Evolutionary conservation across 495 filamentous ascomycete species (phyloP).

Genomic region (Amphirosellinia nigrospora): DNA sequence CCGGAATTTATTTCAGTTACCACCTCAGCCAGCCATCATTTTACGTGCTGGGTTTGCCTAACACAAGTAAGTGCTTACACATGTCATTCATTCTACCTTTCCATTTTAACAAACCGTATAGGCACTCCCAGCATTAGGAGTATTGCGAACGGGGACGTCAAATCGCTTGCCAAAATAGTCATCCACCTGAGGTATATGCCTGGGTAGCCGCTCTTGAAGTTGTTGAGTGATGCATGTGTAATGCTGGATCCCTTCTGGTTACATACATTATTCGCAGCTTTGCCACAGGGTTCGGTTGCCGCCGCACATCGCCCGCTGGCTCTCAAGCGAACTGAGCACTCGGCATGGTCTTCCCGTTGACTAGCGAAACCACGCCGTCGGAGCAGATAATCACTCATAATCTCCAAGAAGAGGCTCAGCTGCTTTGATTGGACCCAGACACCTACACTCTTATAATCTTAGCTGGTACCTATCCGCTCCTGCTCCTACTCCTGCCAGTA

Average conservation of each 20-base stretch:
- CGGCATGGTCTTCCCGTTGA: slow-evolving; percentile 23
- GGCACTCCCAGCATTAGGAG: not conserved
- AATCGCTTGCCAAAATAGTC: not conserved
- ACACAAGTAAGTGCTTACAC: not conserved
- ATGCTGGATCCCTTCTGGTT: slow-evolving; percentile 23
- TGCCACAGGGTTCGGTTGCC: slow-evolving; percentile 23
- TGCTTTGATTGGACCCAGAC: not conserved
- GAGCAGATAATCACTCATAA: slow-evolving; percentile 20
- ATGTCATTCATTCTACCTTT: not conserved
- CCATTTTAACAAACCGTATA: not conserved
- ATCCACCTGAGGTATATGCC: slow-evolving; percentile 8
- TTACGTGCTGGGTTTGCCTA: not conserved
- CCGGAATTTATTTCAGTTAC: not conserved
- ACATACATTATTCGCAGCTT: slow-evolving; percentile 14
- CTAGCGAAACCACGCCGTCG: slow-evolving; percentile 18
- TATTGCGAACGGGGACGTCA: not conserved
- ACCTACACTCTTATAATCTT: slow-evolving; percentile 16
- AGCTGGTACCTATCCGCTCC: not conserved
- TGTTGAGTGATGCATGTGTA: slow-evolving; percentile 20
- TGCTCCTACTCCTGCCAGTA: not conserved
- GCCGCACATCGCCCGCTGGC: slow-evolving; percentile 22
- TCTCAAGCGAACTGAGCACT: slow-evolving; percentile 16
- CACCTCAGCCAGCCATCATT: not conserved
- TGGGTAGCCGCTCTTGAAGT: slow-evolving; percentile 2
- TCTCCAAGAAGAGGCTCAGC: slow-evolving; percentile 13